Base-by-base conservation (phyloP, 1,284 basidiomycete genomes). In the Gymnopus androsaceus region DNA sequence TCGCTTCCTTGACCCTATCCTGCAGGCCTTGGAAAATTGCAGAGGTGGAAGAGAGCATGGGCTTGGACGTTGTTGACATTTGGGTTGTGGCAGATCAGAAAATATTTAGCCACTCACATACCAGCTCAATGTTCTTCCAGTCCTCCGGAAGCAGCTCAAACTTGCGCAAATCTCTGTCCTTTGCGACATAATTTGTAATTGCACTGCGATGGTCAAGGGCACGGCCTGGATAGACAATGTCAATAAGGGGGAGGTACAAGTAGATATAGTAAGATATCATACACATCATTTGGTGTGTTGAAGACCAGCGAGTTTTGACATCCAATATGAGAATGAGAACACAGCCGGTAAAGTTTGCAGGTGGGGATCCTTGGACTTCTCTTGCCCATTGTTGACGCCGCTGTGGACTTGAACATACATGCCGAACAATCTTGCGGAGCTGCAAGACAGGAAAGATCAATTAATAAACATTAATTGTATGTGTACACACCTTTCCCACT, bases 41-140 rank as follows among this genome's bases (percentile, higher is more conserved):
- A 45, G 64, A 62, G 1, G 56, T 57, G 0, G 55, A 50, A 0
- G 61, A 63, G 1, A 69, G 49, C 53, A 63, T 65, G 0, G 65
- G 57, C 2, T 46, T 49, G 50, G 60, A 63, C 17, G 68, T 67
- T 21, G 64, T 51, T 1, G 68, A 69, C 67, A 69, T 69, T 21
- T 61, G 19, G 0, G 65, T 67, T 7, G 66, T 69, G 1, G 67
- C 66, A 12, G 33, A 9, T 8, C 63, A 60, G 50, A 65, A 70
- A 3, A 41, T 37, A 23, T 57, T 33, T 0, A 69, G 58, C 68
- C 68, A 69, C 12, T 25, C 42, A 7, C 12, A 45, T 19, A 27
- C 42, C 4, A 45, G 42, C 23, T 45, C 1, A 41, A 68, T 52
- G 4, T 59, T 60, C 9, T 48, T 28, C 68, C 68, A 69, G 25